phyloP scores from a whole-genome alignment of 345 rosid genomes.

The Citrus inodora region DNA sequence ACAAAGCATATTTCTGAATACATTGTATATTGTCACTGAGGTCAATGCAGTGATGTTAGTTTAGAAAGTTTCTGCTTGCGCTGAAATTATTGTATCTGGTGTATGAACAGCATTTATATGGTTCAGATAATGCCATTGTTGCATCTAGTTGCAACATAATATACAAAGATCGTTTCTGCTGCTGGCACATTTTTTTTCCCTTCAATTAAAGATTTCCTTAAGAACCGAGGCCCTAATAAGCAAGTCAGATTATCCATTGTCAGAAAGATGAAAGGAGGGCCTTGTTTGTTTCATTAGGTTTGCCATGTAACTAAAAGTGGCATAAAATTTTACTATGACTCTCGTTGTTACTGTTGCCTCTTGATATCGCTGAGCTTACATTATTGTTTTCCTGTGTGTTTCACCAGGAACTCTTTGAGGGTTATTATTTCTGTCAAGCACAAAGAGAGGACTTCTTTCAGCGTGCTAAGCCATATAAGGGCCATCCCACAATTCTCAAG shows the following conservation, averaged over 20 bases:
- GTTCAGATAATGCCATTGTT: not conserved
- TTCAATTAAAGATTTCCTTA: not conserved
- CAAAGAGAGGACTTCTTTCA: slow-evolving; percentile 81
- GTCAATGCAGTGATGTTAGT: not conserved
- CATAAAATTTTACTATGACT: not conserved
- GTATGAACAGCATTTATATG: not conserved
- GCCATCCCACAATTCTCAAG: slow-evolving; percentile 80
- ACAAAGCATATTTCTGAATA: not conserved
- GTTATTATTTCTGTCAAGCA: slow-evolving; percentile 96
- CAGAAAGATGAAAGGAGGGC: not conserved
- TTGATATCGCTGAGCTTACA: not conserved
- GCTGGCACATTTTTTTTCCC: not conserved
- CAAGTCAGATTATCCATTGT: not conserved
- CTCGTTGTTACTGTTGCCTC: not conserved
- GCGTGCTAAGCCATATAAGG: slow-evolving; percentile 79
- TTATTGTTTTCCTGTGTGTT: slow-evolving; percentile 3
- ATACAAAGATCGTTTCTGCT: not conserved
- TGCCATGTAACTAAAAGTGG: not conserved
- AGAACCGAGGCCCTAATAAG: not conserved
- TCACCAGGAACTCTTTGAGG: slow-evolving; percentile 87
- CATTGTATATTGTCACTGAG: not conserved
- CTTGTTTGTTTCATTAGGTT: not conserved
- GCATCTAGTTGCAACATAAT: not conserved
- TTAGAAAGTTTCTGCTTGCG: not conserved
- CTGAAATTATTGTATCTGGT: not conserved